These are phyloP conservation scores for Phytopythium montanum DNA, from an alignment of 352 stramenopile genomes.

Conservation along the genomic window DNA sequence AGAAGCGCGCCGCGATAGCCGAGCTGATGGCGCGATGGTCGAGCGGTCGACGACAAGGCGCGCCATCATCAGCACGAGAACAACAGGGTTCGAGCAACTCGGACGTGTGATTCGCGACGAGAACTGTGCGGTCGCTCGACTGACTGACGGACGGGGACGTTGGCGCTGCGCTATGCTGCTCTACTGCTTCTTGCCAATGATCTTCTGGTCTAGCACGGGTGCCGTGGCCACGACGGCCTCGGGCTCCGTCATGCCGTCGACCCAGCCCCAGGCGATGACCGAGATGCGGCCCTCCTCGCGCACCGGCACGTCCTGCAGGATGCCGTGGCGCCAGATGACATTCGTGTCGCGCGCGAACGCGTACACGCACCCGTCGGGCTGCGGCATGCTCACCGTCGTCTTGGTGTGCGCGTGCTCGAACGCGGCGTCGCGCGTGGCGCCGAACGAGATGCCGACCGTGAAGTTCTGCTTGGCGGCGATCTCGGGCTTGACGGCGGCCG, in stretches of 20 bases:
- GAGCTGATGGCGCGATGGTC: conserved; percentile 41
- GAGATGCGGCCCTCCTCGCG: conserved; percentile 90
- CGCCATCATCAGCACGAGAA: conserved; percentile 1
- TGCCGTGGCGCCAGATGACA: conserved; percentile 91
- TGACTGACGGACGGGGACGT: not conserved
- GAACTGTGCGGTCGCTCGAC: not conserved
- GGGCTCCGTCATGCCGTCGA: conserved; percentile 60
- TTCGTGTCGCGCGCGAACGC: conserved; percentile 93
- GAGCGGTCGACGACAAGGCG: conserved; percentile 27
- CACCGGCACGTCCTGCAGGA: conserved; percentile 83
- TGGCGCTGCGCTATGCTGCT: conserved; percentile 24
- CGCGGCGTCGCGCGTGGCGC: conserved; percentile 86
- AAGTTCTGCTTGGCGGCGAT: conserved; percentile 93
- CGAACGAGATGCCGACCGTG: conserved; percentile 94
- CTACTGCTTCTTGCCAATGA: conserved; percentile 8
- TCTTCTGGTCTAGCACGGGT: conserved; percentile 8
- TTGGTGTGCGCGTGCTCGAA: conserved; percentile 87
- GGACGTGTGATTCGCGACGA: not conserved
- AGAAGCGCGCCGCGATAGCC: conserved; percentile 36
- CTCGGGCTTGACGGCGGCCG: conserved; percentile 92
- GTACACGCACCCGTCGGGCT: conserved; percentile 92
- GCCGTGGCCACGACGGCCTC: conserved; percentile 5
- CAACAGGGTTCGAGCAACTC: not conserved
- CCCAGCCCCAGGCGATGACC: conserved; percentile 93
- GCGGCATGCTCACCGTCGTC: conserved; percentile 90